phyloP scores from a whole-genome alignment of 2,329 filamentous ascomycete genomes.

The Fusarium keratoplasticum region DNA sequence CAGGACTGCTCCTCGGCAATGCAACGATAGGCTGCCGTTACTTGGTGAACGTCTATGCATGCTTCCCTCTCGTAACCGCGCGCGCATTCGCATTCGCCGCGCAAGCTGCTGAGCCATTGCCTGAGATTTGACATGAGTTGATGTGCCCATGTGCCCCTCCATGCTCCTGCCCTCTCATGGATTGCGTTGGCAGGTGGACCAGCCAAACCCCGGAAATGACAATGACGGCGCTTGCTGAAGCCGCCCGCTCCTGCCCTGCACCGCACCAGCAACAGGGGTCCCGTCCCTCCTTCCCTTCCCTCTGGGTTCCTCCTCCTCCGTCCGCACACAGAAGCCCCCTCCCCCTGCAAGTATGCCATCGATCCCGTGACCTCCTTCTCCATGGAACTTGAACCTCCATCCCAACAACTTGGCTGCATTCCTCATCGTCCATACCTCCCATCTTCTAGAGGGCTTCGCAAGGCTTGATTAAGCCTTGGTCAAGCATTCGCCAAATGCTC shows the following conservation, averaged over 20 bases:
- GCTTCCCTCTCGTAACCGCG: constrained; percentile 19
- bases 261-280: constrained; percentile 5
- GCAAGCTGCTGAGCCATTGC: constrained; percentile 13
- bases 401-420: constrained; percentile 1
- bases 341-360: not conserved
- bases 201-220: constrained; percentile 7
- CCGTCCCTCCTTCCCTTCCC: constrained; percentile 8
- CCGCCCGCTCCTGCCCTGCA: not conserved
- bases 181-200: constrained; percentile 40
- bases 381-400: not conserved
- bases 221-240: constrained; percentile 16
- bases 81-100: constrained; percentile 7
- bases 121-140: not conserved
- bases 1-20: not conserved
- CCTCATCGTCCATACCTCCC: not conserved
- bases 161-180: not conserved
- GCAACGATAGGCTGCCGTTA: not conserved
- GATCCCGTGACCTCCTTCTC: not conserved
- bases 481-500: constrained; percentile 3
- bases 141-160: constrained; percentile 19
- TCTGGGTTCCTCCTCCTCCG: not conserved
- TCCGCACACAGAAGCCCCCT: not conserved
- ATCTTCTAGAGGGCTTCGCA: constrained; percentile 1
- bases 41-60: constrained; percentile 5
- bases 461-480: constrained; percentile 22